phyloP scores from a whole-genome alignment of 352 stramenopile species.

The Halophytophthora batemanensis region DNA sequence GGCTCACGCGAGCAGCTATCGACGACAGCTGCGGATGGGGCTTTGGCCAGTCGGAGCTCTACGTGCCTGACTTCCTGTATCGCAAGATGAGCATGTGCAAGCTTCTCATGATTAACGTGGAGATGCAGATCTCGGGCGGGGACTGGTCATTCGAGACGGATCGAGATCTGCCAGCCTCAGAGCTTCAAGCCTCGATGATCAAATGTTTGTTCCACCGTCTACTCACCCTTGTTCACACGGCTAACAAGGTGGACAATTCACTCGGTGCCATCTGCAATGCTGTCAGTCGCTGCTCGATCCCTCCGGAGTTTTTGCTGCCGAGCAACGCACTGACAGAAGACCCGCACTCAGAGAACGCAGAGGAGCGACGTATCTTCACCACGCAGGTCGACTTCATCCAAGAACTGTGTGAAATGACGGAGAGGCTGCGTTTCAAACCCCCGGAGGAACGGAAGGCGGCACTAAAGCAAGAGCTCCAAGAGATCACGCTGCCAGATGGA shows the following conservation, averaged over 20 bases:
- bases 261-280: conserved; percentile 65
- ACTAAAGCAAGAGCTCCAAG: conserved; percentile 55
- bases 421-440: conserved; percentile 57
- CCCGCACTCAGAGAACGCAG: conserved; percentile 17
- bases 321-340: conserved; percentile 35
- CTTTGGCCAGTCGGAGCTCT: conserved; percentile 73
- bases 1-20: conserved; percentile 69
- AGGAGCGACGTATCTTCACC: conserved; percentile 50
- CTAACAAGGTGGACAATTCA: conserved; percentile 27
- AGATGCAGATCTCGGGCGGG: conserved; percentile 69
- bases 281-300: conserved; percentile 40
- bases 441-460: conserved; percentile 58
- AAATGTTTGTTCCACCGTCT: conserved; percentile 64
- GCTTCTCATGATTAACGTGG: conserved; percentile 76
- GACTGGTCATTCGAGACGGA: conserved; percentile 65
- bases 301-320: conserved; percentile 39
- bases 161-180: conserved; percentile 59
- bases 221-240: conserved; percentile 41
- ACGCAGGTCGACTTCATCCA: conserved; percentile 73
- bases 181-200: conserved; percentile 57
- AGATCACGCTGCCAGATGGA: conserved; percentile 49
- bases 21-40: conserved; percentile 80
- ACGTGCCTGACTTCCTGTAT: conserved; percentile 73
- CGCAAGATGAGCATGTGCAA: conserved; percentile 82
- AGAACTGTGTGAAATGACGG: conserved; percentile 73